Conservation (phyloP, 139 green algal species). For the Tetraselmis striata region DNA sequence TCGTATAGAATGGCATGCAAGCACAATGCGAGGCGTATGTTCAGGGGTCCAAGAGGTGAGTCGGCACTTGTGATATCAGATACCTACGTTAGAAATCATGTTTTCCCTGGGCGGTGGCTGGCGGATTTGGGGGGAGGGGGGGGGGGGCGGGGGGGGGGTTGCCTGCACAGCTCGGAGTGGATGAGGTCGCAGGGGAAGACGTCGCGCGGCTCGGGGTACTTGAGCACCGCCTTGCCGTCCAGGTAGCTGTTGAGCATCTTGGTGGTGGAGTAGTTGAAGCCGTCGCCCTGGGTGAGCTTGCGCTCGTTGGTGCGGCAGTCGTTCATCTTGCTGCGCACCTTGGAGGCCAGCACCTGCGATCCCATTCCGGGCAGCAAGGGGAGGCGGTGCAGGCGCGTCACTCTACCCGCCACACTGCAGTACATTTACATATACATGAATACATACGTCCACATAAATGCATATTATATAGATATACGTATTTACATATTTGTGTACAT, state of each 20-base stretch:
- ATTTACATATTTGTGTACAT: background rate
- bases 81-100: too few species aligned
- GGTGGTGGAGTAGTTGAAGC: slow-evolving; percentile 89
- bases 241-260: too few species aligned
- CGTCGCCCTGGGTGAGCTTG: slow-evolving; percentile 59
- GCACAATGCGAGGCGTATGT: too few species aligned
- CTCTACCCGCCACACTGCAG: too few species aligned
- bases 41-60: too few species aligned
- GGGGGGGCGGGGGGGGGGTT: too few species aligned
- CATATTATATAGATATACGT: background rate
- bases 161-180: slow-evolving; percentile 29
- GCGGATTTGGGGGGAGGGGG: too few species aligned
- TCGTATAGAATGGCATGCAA: too few species aligned
- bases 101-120: too few species aligned
- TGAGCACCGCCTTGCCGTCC: slow-evolving; percentile 83
- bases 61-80: too few species aligned
- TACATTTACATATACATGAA: background rate
- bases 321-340: slow-evolving; percentile 70
- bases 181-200: slow-evolving; percentile 85
- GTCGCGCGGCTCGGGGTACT: slow-evolving; percentile 84
- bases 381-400: too few species aligned
- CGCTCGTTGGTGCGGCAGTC: slow-evolving; percentile 61
- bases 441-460: background rate
- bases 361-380: too few species aligned
- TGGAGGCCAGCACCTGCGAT: slow-evolving; percentile 35